Base-by-base conservation (phyloP, 805 yeast genomes). In the Saturnispora serradocipensis region DNA sequence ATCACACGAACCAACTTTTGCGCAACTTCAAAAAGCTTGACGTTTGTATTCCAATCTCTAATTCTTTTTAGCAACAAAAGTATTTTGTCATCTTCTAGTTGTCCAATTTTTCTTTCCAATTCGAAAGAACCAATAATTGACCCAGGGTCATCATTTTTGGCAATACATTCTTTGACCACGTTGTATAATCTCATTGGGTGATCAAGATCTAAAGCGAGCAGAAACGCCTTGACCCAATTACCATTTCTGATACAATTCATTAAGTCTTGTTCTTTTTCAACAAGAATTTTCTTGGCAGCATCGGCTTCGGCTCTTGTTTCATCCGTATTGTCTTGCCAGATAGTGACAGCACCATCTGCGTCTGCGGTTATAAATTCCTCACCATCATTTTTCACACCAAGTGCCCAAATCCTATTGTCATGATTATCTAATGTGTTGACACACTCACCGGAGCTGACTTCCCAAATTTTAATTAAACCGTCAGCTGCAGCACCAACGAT, bases 41-140 rank as follows among this genome's bases (percentile, higher is more conserved):
- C 85, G 66, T 88, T 91, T 44, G 95, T 84, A 65, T 93, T 93
- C 99, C 99, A 93, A 63, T 88, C 96, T 59, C 97, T 79, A 20
- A 90, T 74, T 60, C 95, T 82, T 61, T 79, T 78, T 65, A 93
- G 76, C 24, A 93, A 66, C 11, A 72, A 63, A 42, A 75, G 59
- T 24, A 90, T 67, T 60, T 85, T 86, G 1, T 80, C 84, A 34
- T 77, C 71, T 25, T 72, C 76, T 51, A 93, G 73, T 11, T 67
- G 65, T 4, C 75, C 70, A 42, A 93, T 76, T 10, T 84, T 77
- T 15, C 71, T 64, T 59, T 89, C 97, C 45, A 93, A 75, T 45
- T 76, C 72, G 43, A 66, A 59, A 1, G 81, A 76, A 0, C 87
- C 88, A 34, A 82, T 68, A 18, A 70, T 62, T 16, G 84, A 77